Evolutionary conservation across 495 filamentous ascomycete genomes (phyloP), one percentile per base, ranked within the genome.

Genomic region (Aspergillus baeticus): DNA sequence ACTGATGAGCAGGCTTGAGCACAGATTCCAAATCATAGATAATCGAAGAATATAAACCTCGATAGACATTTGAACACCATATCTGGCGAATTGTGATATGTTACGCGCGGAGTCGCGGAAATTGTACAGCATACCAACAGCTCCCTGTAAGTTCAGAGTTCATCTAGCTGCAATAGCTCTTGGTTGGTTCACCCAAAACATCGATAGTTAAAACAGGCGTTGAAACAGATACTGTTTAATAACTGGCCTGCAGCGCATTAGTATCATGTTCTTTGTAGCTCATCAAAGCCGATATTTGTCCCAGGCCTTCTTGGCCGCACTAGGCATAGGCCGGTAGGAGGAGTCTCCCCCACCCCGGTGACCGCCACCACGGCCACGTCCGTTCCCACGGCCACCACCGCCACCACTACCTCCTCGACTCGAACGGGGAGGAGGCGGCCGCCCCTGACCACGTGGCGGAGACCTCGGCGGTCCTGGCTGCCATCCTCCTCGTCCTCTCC

Each of bases 271-370:
- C 2, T 45, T 26, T 17, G 43, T 20, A 49, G n/a, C n/a, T 55
- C 48, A 51, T 65, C 55, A 69, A 26, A 65, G 51, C 55, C 72
- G 60, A 48, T 66, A 66, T 59, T 46, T 62, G 22, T 63, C 68
- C 72, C 72, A 75, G 20, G 60, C 62, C 23, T 71, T 68, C 48
- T 68, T 66, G 10, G 50, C 71, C 13, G 72, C 63, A 57, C 68
- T 72, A 11, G 71, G 71, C 63, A 74, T 60, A 13, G 72, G 72
- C 13, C 68, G 66, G 47, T 72, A 72, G 1, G 61, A 26, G 31
- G 66, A 59, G 18, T 63, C 57, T 18, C 46, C 57, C n/a, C 64
- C 61, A 10, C 63, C 39, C 10, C 39, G 39, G 34, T 46, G 53
- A 23, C 60, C 56, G 11, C 62, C 58, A 23, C 64, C 41, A 15